Conservation (phyloP, 176 grass and related monocot species). For the Secale cereale region DNA sequence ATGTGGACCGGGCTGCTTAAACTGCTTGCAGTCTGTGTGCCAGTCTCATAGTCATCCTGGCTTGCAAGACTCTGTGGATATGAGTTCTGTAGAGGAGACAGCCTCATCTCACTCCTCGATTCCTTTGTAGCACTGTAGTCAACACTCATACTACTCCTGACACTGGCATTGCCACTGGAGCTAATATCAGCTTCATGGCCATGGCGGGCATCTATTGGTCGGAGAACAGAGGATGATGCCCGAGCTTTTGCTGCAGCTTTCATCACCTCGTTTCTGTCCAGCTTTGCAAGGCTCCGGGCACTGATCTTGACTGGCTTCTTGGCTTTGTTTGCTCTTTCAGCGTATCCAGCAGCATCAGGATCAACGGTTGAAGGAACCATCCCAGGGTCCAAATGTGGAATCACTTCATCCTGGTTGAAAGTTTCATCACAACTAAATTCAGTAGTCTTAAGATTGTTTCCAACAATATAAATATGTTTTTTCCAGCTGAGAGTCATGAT, state of each 20-base stretch:
- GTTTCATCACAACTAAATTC: constrained; percentile 25
- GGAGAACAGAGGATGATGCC: constrained; percentile 88
- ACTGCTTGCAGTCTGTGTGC: constrained; percentile 73
- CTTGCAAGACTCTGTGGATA: constrained; percentile 73
- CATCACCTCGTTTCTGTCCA: constrained; percentile 82
- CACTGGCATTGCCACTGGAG: constrained; percentile 65
- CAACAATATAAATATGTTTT: neutral
- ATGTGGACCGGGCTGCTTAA: constrained; percentile 73
- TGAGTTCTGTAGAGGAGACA: constrained; percentile 60
- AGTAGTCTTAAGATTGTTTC: constrained; percentile 1
- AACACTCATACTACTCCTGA: constrained; percentile 64
- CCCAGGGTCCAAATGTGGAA: constrained; percentile 89
- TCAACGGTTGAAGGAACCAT: constrained; percentile 90
- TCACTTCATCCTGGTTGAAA: constrained; percentile 77
- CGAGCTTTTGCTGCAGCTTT: constrained; percentile 93
- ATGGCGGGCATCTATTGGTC: constrained; percentile 55
- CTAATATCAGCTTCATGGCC: constrained; percentile 60
- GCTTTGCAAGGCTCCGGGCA: constrained; percentile 93
- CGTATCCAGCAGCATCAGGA: constrained; percentile 71
- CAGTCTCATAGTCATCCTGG: constrained; percentile 74
- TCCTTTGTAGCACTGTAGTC: constrained; percentile 64
- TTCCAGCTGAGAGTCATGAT: constrained; percentile 7
- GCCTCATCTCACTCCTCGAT: constrained; percentile 53
- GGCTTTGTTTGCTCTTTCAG: constrained; percentile 72
- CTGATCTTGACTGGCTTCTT: constrained; percentile 93